Evolutionary conservation across 495 filamentous ascomycete genomes (phyloP).

Genomic region (Filosporella fistucella): DNA sequence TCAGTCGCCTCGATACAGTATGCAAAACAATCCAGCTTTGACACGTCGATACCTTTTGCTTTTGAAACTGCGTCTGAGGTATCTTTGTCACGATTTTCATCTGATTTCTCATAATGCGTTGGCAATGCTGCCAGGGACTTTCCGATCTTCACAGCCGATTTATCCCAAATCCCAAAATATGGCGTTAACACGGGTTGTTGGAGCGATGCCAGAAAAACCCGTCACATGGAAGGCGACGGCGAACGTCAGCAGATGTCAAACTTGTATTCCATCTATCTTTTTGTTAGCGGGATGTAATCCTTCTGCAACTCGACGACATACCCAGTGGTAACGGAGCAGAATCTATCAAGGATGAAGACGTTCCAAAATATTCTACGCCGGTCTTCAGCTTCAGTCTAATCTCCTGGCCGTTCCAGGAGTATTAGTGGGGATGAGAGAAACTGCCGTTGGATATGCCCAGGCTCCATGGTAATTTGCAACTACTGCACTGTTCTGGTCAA

Average conservation of each 20-base stretch:
- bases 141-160: conserved; percentile 30
- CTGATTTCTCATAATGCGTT: conserved; percentile 14
- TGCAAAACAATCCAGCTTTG: conserved; percentile 36
- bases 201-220: conserved; percentile 29
- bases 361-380: conserved; percentile 37
- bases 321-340: conserved; percentile 5
- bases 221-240: conserved; percentile 35
- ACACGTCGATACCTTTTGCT: conserved; percentile 25
- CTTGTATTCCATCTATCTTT: conserved; percentile 33
- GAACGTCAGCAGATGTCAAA: conserved; percentile 35
- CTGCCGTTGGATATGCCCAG: conserved; percentile 20
- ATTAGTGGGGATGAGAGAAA: conserved; percentile 23
- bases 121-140: conserved; percentile 27
- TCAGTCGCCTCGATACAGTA: conserved; percentile 41
- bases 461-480: conserved; percentile 31
- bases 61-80: conserved; percentile 6
- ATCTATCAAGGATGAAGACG: conserved; percentile 32
- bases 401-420: conserved; percentile 19
- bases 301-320: not conserved
- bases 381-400: conserved; percentile 34
- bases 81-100: conserved; percentile 3
- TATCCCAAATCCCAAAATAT: conserved; percentile 39
- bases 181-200: conserved; percentile 31
- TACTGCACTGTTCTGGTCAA: conserved; percentile 36
- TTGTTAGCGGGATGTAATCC: not conserved